Evolutionary conservation across 2,329 filamentous ascomycete genomes (phyloP).

Genomic region (Fusarium sp.): DNA sequence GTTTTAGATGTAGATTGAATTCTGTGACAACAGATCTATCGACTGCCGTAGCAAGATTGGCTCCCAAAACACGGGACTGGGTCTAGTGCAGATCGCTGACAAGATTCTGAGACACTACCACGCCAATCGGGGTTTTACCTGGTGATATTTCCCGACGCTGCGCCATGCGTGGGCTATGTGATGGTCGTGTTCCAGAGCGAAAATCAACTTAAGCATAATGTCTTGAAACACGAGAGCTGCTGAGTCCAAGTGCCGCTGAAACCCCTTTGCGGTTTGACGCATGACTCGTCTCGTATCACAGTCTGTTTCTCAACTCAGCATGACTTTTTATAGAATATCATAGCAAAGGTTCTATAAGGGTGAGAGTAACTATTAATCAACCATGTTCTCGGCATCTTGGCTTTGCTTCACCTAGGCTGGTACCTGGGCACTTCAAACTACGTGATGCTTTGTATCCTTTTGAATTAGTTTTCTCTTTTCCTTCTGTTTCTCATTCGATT

Average conservation of each 20-base stretch:
- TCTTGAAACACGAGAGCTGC: constrained; percentile 11
- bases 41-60: neutral
- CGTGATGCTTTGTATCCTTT: constrained; percentile 5
- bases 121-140: neutral
- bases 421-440: constrained; percentile 9
- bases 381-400: constrained; percentile 2
- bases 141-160: too few relatives aligned
- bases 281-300: constrained; percentile 9
- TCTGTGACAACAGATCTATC: neutral
- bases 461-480: neutral
- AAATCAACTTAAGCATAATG: neutral
- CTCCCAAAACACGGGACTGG: neutral
- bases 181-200: neutral
- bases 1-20: neutral
- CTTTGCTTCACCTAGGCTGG: constrained; percentile 23
- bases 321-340: constrained; percentile 27
- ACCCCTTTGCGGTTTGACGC: constrained; percentile 12
- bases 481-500: neutral
- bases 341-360: neutral
- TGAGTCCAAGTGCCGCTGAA: constrained; percentile 1
- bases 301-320: constrained; percentile 20
- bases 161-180: too few relatives aligned
- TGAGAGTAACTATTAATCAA: neutral
- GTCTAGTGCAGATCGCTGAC: neutral
- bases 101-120: neutral